Evolutionary conservation across 306 rosid genomes (phyloP).

Genomic region (Rosa persica): DNA sequence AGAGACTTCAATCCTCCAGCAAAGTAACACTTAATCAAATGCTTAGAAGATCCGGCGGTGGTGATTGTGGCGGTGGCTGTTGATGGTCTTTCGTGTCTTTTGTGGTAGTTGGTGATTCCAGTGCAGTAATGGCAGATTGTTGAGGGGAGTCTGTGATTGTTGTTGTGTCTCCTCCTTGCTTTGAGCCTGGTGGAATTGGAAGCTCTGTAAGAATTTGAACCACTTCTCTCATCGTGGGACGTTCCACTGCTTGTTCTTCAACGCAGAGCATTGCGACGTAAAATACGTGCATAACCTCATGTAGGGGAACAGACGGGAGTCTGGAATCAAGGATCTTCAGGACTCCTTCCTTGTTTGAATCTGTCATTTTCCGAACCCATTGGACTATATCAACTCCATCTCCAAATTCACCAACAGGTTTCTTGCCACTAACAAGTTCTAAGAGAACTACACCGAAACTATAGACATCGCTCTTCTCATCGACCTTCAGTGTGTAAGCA

Average conservation of each 20-base stretch:
- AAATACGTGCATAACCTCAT: constrained; percentile 84
- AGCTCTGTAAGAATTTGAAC: constrained; percentile 95
- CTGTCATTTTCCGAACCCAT: constrained; percentile 90
- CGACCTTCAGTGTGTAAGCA: constrained; percentile 91
- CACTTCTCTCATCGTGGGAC: constrained; percentile 97
- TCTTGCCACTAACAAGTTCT: constrained; percentile 78
- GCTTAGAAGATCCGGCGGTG: constrained; percentile 85
- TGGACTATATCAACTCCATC: constrained; percentile 97
- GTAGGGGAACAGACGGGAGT: constrained; percentile 85
- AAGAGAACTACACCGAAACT: constrained; percentile 92
- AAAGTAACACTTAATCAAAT: constrained; percentile 52
- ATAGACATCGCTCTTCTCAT: constrained; percentile 93
- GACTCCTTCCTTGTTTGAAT: constrained; percentile 80
- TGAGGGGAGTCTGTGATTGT: constrained; percentile 47
- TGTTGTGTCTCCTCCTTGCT: constrained; percentile 40
- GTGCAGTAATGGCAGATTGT: constrained; percentile 35
- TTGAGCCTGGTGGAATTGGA: constrained; percentile 59
- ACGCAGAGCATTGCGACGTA: constrained; percentile 94
- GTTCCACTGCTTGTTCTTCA: constrained; percentile 94
- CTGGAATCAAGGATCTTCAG: constrained; percentile 81
- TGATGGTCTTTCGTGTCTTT: constrained; percentile 47
- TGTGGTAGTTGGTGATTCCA: constrained; percentile 43
- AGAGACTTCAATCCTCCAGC: constrained; percentile 32
- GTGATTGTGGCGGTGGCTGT: constrained; percentile 49
- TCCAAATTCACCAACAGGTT: constrained; percentile 96